A percentile compares a stretch with the other conserved stretches of the same genome.
These are phyloP conservation scores for Papiliotrema terrestris DNA, from an alignment of 1,284 basidiomycete genomes.

Conservation along the genomic window DNA sequence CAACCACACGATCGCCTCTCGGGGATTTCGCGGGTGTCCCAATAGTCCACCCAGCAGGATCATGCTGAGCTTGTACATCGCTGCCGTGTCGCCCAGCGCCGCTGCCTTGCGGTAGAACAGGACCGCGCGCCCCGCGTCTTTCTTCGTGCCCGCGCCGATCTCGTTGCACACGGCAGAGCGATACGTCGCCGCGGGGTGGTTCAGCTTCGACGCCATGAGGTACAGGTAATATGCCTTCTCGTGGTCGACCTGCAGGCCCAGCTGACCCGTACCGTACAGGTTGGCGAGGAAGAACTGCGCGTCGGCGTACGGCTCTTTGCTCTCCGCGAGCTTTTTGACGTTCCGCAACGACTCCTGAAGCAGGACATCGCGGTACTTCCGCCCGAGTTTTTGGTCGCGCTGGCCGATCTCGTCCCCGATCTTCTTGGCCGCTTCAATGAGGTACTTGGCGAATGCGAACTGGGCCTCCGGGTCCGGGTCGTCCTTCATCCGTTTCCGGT, in stretches of 20 bases:
- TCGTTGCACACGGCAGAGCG: slow-evolving; percentile 99
- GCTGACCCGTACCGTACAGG: slow-evolving; percentile 90
- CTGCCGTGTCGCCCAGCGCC: slow-evolving; percentile 91
- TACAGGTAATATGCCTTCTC: slow-evolving; percentile 98
- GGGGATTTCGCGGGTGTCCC: slow-evolving; percentile 77
- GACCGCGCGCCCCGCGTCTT: slow-evolving; percentile 81
- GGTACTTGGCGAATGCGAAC: slow-evolving; percentile 93
- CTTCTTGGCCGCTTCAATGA: slow-evolving; percentile 98
- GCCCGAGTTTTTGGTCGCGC: slow-evolving; percentile 47
- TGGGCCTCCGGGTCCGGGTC: slow-evolving; percentile 99
- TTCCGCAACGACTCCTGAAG: slow-evolving; percentile 88
- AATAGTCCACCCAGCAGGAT: slow-evolving; percentile 83
- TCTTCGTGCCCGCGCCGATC: slow-evolving; percentile 95
- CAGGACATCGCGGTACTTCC: slow-evolving; percentile 86
- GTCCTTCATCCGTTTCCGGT: slow-evolving; percentile 91
- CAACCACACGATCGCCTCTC: slow-evolving; percentile 93
- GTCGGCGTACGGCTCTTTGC: slow-evolving; percentile 75
- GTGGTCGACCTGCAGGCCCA: slow-evolving; percentile 93
- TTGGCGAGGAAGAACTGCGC: slow-evolving; percentile 99
- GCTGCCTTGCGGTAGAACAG: slow-evolving; percentile 97
- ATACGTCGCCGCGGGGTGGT: slow-evolving; percentile 91
- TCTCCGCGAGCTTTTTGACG: slow-evolving; percentile 67
- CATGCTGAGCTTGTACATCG: slow-evolving; percentile 99
- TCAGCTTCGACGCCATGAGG: slow-evolving; percentile 94
- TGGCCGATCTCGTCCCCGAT: slow-evolving; percentile 74